Evolutionary conservation across 768 basidiomycete genomes (phyloP), one percentile per base, ranked within the genome.

Genomic region (Lactarius indigo): DNA sequence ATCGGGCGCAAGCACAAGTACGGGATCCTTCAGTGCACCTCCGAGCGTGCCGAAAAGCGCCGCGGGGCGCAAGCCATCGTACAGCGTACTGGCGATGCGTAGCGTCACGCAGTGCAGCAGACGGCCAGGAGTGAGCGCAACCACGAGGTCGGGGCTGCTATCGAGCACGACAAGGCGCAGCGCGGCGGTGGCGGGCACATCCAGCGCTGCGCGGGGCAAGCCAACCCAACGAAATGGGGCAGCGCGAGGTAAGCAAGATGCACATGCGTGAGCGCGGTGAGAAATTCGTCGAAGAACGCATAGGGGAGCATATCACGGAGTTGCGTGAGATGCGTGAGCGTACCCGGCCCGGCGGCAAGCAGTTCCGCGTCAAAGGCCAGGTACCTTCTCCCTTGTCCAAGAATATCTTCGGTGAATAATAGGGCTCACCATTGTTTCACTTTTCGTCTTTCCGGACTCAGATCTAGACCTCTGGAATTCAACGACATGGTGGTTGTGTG

Each of bases 11-110:
- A 76, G 65, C 0, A 68, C 62, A 6, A 68, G 57, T 18, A 72
- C 54, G 33, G 63, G 64, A 6, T 68, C 61, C 31, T 74, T 63
- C 18, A 70, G 61, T 18, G 58, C 60, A 1, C 68, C 61, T 23
- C 71, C 70, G 35, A 77, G 64, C 28, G 69, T 71, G 3, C 63
- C 61, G 66, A 75, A 74, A 17, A 77, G 64, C 23, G 72, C 73
- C 5, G 73, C 74, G 1, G 77, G 77, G 1, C 75, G 73, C 33
- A 78, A 66, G 0, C 77, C 77, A 28, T 78, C 76, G 64, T 76
- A 78, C 30, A 78, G 70, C 15, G 77, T 78, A 18, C 69, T 70
- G 12, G 74, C 69, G 23, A 78, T 64, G 41, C 71, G 71, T 20
- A 77, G 56, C 26, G 67, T 66, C 18, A 73, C 68, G 35, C 66